A percentile compares a stretch with the other conserved stretches of the same genome.
Conservation (phyloP, 164 flowering plant genomes). For the Nymphaea colorata region DNA sequence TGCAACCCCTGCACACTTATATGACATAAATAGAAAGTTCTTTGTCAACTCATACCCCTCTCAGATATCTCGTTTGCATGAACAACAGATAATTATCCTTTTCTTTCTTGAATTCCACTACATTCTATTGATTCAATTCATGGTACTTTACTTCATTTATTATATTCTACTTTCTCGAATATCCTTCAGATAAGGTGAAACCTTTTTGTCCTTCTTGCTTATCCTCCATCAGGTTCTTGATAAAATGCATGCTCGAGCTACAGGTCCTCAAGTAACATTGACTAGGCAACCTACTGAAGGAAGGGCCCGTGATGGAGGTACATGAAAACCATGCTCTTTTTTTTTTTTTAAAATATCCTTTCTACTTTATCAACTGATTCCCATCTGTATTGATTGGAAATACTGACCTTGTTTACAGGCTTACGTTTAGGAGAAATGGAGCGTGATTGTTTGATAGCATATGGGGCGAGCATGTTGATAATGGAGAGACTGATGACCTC, state of each 20-base stretch:
- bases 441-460: constrained; percentile 94
- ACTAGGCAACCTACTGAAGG: constrained; percentile 99
- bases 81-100: no score
- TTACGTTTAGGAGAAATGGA: constrained; percentile 96
- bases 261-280: constrained; percentile 67
- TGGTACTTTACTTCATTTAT: no score
- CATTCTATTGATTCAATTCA: no score
- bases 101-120: no score
- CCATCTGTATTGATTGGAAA: neutral
- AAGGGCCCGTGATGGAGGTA: constrained; percentile 80
- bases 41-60: no score
- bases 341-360: neutral
- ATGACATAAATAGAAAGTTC: no score
- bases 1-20: no score
- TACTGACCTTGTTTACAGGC: constrained; percentile 26
- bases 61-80: no score
- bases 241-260: constrained; percentile 95
- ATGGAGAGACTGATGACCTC: constrained; percentile 86
- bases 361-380: neutral
- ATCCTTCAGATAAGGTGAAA: no score
- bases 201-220: neutral
- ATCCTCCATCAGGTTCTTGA: constrained; percentile 49
- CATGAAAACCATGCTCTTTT: neutral
- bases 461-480: constrained; percentile 85
- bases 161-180: no score